Conservation (phyloP, 352 stramenopile genomes). For the Phytophthora macrochlamydospora region DNA sequence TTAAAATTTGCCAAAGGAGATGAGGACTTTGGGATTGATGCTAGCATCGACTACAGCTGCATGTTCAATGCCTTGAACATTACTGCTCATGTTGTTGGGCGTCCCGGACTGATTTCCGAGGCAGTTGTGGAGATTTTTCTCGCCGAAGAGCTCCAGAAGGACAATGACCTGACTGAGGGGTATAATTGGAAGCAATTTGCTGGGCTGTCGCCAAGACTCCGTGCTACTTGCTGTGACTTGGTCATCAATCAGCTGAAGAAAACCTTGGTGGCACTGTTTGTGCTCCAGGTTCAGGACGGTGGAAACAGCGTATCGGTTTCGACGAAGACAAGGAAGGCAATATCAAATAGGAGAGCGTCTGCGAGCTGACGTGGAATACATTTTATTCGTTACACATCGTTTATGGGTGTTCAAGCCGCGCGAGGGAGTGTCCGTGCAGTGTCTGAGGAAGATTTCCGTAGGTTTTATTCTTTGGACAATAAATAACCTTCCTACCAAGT, state of each 20-base stretch:
- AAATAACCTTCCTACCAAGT: no score
- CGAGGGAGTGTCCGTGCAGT: no score
- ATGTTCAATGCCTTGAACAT: conserved; percentile 3
- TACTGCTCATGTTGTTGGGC: background rate
- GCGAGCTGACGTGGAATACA: no score
- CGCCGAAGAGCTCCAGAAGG: background rate
- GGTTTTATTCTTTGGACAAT: no score
- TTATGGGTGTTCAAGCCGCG: no score
- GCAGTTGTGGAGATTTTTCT: background rate
- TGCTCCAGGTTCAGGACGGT: no score
- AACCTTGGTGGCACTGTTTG: background rate
- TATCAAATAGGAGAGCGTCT: no score
- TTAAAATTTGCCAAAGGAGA: background rate
- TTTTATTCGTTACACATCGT: no score
- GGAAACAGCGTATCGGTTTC: no score
- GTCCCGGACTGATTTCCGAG: background rate
- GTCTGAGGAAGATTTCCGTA: no score
- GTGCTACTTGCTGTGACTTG: background rate
- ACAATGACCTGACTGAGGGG: background rate
- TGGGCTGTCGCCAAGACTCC: background rate
- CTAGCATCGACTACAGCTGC: background rate
- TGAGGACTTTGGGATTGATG: background rate
- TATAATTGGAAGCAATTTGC: background rate
- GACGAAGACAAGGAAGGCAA: no score
- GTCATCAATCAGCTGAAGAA: background rate